These are phyloP conservation scores for Kodamaea suecica DNA, from an alignment of 1,139 yeast genomes.

Conservation along the genomic window DNA sequence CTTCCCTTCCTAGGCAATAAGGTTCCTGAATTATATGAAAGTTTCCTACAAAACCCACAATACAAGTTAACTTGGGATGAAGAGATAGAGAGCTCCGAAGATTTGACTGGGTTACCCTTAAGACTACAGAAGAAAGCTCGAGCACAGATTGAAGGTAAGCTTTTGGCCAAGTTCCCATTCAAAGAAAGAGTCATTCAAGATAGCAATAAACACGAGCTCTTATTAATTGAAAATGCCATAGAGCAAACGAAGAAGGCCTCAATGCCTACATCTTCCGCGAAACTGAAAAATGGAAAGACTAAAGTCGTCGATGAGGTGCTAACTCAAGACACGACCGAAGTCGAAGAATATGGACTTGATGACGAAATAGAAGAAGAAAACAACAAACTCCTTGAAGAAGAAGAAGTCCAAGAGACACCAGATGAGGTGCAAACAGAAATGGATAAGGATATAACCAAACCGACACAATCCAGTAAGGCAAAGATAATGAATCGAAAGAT, in stretches of 20 bases:
- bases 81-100: conserved; percentile 24
- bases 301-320: not conserved
- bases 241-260: conserved; percentile 1
- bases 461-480: not conserved
- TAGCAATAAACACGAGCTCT: conserved; percentile 25
- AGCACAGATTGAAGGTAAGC: conserved; percentile 35
- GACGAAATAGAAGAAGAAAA: conserved; percentile 11
- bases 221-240: conserved; percentile 16
- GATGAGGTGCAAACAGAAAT: conserved; percentile 14
- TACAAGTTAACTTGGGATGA: conserved; percentile 35
- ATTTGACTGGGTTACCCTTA: conserved; percentile 35
- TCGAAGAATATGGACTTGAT: no score
- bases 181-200: conserved; percentile 28
- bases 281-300: conserved; percentile 7
- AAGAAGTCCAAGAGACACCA: conserved; percentile 11
- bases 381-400: conserved; percentile 11
- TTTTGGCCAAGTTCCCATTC: conserved; percentile 36
- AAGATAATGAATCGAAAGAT: conserved; percentile 20
- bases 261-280: no score
- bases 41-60: conserved; percentile 29
- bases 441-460: conserved; percentile 3
- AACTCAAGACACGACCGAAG: no score
- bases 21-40: conserved; percentile 37
- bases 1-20: conserved; percentile 12
- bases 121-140: conserved; percentile 45